Conservation (phyloP, 306 rosid genomes). For the Herpetospermum pedunculosum region DNA sequence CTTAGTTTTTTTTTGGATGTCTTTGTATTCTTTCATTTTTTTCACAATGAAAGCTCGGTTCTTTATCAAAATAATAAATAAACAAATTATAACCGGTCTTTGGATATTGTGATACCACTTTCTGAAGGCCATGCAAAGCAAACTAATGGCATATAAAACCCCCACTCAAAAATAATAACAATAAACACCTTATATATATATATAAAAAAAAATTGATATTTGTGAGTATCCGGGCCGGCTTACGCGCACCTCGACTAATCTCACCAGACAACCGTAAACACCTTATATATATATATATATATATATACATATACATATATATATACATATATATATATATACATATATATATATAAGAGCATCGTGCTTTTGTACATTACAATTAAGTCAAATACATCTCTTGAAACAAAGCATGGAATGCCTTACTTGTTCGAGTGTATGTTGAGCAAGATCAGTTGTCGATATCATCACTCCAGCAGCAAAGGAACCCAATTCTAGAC, state of each 20-base stretch:
- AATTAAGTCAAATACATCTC: not conserved
- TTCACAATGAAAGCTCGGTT: too few relatives aligned
- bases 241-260: too few relatives aligned
- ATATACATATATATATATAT: not conserved
- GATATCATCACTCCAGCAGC: slow-evolving; percentile 99
- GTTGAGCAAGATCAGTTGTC: slow-evolving; percentile 98
- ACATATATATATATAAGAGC: not conserved
- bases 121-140: not conserved
- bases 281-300: too few relatives aligned
- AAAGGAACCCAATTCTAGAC: slow-evolving; percentile 94
- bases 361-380: not conserved
- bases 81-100: not conserved
- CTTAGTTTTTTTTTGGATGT: too few relatives aligned
- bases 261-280: too few relatives aligned
- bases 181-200: not conserved
- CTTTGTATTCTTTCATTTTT: too few relatives aligned
- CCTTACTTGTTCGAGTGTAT: slow-evolving; percentile 93
- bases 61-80: too few relatives aligned
- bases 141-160: not conserved
- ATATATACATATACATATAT: not conserved
- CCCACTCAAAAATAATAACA: not conserved
- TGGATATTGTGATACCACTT: not conserved
- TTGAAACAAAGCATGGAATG: not conserved
- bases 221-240: too few relatives aligned
- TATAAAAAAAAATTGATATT: too few relatives aligned